Conservation (phyloP, 176 grass and related monocot genomes). For the Echinochloa phyllopogon region DNA sequence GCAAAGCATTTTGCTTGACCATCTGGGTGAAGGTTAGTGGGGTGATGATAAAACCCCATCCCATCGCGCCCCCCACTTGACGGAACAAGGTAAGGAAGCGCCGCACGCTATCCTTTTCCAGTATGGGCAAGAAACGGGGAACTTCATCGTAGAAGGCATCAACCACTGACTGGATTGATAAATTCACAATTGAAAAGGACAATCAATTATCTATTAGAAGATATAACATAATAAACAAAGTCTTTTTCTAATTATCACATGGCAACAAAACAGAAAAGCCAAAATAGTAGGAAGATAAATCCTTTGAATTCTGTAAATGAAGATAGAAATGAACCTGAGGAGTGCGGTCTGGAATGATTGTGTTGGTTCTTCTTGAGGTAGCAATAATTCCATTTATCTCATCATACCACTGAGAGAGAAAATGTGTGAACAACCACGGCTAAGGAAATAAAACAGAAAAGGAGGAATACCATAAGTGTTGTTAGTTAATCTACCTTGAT, state of each 20-base stretch:
- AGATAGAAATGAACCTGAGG: constrained; percentile 1
- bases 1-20: constrained; percentile 19
- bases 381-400: not conserved
- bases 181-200: not conserved
- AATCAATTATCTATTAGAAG: not conserved
- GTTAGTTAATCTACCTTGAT: constrained; percentile 25
- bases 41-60: constrained; percentile 12
- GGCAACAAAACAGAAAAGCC: not conserved
- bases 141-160: not conserved
- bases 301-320: not conserved
- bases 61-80: not conserved
- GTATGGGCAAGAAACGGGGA: not conserved
- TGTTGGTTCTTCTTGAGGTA: constrained; percentile 10
- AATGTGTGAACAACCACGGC: not conserved
- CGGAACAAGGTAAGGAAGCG: not conserved
- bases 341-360: constrained; percentile 36
- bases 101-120: not conserved
- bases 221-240: not conserved
- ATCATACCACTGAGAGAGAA: not conserved
- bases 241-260: not conserved
- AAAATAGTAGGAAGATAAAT: not conserved
- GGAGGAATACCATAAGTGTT: not conserved
- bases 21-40: constrained; percentile 28
- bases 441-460: not conserved
- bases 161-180: not conserved